Evolutionary conservation across 2,329 filamentous ascomycete species (phyloP).

Genomic region (Grosmannia clavigera): DNA sequence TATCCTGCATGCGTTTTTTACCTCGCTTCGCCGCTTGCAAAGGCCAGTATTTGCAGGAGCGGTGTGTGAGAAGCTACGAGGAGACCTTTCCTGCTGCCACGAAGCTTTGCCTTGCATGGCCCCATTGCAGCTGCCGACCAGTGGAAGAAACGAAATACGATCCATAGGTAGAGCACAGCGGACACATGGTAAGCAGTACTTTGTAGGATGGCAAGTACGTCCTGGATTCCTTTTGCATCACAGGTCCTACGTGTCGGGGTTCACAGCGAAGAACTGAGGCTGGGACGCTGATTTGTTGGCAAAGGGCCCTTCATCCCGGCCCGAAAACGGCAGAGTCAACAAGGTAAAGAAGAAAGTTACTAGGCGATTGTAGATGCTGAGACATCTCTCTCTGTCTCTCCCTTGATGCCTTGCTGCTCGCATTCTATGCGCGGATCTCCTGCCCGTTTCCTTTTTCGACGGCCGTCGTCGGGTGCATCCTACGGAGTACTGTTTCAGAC

Average conservation of each 20-base stretch:
- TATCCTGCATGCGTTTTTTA: background rate
- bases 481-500: background rate
- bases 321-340: background rate
- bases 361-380: background rate
- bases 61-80: background rate
- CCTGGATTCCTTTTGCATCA: background rate
- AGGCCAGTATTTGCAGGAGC: background rate
- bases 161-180: background rate
- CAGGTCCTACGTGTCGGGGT: background rate
- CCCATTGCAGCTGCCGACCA: background rate
- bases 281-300: background rate
- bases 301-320: background rate
- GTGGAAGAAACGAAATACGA: background rate
- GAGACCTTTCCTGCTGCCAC: background rate
- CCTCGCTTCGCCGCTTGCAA: background rate
- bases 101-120: background rate
- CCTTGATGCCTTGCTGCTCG: too few species aligned
- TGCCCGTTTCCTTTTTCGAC: background rate
- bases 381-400: background rate
- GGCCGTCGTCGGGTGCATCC: background rate
- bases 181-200: background rate
- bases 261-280: background rate
- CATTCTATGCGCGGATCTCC: background rate
- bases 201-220: background rate
- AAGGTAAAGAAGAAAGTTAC: background rate